Evolutionary conservation across 129 eudicot species (phyloP).

Genomic region (Helianthus tuberosus): DNA sequence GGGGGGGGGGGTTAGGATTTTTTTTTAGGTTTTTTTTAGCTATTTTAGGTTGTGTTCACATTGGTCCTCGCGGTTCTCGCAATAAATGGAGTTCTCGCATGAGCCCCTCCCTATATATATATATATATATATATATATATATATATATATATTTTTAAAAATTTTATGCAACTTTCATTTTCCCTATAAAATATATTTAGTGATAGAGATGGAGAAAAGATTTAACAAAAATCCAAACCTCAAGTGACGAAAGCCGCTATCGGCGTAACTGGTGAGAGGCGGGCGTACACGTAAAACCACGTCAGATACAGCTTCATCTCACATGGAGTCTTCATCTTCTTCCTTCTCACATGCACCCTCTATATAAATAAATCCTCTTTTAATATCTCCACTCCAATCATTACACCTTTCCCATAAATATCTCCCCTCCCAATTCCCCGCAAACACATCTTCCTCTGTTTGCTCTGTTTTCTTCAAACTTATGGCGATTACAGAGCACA

Average conservation of each 20-base stretch:
- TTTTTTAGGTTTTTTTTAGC: too few relatives aligned
- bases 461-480: constrained; percentile 7
- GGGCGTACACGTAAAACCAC: constrained; percentile 41
- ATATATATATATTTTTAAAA: too few relatives aligned
- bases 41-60: too few relatives aligned
- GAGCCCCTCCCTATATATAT: too few relatives aligned
- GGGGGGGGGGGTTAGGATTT: too few relatives aligned
- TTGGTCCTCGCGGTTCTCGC: too few relatives aligned
- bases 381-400: constrained; percentile 14
- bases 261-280: constrained; percentile 14
- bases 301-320: constrained; percentile 72
- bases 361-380: not conserved
- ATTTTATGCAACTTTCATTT: too few relatives aligned
- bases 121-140: too few relatives aligned
- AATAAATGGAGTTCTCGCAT: too few relatives aligned
- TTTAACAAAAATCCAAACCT: constrained; percentile 36
- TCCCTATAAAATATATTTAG: too few relatives aligned
- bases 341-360: constrained; percentile 7
- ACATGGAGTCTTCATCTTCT: constrained; percentile 43
- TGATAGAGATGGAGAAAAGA: not conserved
- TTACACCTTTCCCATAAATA: constrained; percentile 29
- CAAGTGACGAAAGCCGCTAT: constrained; percentile 19
- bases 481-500: constrained; percentile 57
- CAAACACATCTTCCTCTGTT: constrained; percentile 12
- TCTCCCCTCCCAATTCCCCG: not conserved